phyloP scores from a whole-genome alignment of 2,329 filamentous ascomycete genomes.

The Colletotrichum sp. region DNA sequence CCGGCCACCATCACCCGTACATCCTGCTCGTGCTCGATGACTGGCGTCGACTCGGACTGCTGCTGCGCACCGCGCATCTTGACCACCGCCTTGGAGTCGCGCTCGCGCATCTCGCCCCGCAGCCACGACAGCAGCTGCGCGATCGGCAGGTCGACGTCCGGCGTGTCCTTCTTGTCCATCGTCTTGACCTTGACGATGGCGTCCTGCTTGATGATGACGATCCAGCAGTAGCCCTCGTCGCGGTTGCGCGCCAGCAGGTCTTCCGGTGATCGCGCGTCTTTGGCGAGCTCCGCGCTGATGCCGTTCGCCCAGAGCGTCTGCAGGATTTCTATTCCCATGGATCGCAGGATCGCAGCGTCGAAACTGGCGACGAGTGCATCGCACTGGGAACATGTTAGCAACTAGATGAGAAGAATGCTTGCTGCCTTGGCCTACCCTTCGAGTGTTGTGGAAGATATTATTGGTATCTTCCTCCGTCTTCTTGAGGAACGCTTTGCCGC shows the following conservation, averaged over 20 bases:
- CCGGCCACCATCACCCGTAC: slow-evolving; percentile 85
- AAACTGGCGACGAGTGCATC: slow-evolving; percentile 92
- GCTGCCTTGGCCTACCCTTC: background rate
- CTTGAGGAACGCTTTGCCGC: slow-evolving; percentile 67
- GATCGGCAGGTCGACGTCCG: slow-evolving; percentile 76
- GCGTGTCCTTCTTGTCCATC: slow-evolving; percentile 74
- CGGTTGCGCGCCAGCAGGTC: slow-evolving; percentile 78
- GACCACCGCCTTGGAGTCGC: slow-evolving; percentile 65
- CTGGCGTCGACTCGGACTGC: slow-evolving; percentile 31
- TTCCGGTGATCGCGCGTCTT: slow-evolving; percentile 78
- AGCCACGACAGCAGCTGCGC: slow-evolving; percentile 81
- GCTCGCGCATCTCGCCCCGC: slow-evolving; percentile 79
- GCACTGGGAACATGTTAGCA: slow-evolving; percentile 54
- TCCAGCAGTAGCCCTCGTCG: slow-evolving; percentile 82
- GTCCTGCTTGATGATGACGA: slow-evolving; percentile 85
- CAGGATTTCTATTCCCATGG: slow-evolving; percentile 77
- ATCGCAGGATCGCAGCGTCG: slow-evolving; percentile 76
- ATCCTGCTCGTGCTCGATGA: slow-evolving; percentile 62
- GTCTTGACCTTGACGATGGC: slow-evolving; percentile 79
- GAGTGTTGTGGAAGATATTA: slow-evolving; percentile 53
- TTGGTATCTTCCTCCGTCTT: slow-evolving; percentile 68
- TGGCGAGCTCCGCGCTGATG: slow-evolving; percentile 86
- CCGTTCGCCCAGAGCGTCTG: slow-evolving; percentile 81
- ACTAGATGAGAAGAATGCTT: too few relatives aligned
- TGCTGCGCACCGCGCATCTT: slow-evolving; percentile 40